A percentile compares a stretch with the other conserved stretches of the same genome.
Conservation (phyloP, 495 filamentous ascomycete genomes). For the Daldinia childiae region DNA sequence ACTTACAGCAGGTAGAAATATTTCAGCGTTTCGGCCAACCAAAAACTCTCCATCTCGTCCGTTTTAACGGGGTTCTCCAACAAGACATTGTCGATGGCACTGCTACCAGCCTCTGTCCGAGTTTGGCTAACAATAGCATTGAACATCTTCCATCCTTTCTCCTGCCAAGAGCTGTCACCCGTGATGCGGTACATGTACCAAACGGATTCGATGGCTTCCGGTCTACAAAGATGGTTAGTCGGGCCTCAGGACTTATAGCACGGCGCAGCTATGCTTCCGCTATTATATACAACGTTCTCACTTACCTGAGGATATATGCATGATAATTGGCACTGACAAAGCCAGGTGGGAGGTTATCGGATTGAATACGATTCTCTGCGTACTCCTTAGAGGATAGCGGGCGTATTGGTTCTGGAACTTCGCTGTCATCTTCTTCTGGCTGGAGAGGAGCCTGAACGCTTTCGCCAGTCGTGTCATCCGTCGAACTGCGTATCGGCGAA, state of each 20-base stretch:
- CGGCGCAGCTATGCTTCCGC: not conserved
- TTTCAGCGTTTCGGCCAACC: conserved; percentile 85
- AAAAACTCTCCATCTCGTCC: conserved; percentile 71
- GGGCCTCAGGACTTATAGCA: not conserved
- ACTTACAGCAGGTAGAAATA: conserved; percentile 93
- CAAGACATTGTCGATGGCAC: conserved; percentile 80
- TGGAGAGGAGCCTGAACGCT: conserved; percentile 42
- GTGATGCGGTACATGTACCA: conserved; percentile 97
- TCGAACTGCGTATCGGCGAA: not conserved
- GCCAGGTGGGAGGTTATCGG: conserved; percentile 73
- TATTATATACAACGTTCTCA: not conserved
- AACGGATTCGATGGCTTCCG: conserved; percentile 93
- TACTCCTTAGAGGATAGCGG: conserved; percentile 71
- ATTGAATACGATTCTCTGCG: conserved; percentile 64
- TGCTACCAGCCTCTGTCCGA: conserved; percentile 71
- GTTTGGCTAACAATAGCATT: conserved; percentile 74
- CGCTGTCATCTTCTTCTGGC: conserved; percentile 29
- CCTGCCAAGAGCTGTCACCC: conserved; percentile 80
- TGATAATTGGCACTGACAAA: conserved; percentile 66
- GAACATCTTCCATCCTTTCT: conserved; percentile 93
- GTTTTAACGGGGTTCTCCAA: conserved; percentile 38
- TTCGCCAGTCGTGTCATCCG: conserved; percentile 12
- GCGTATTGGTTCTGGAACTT: conserved; percentile 44
- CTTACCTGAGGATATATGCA: conserved; percentile 81
- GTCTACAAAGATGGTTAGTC: conserved; percentile 59